Evolutionary conservation across 73 alveolate genomes (phyloP).

Genomic region (Blepharisma stoltei): DNA sequence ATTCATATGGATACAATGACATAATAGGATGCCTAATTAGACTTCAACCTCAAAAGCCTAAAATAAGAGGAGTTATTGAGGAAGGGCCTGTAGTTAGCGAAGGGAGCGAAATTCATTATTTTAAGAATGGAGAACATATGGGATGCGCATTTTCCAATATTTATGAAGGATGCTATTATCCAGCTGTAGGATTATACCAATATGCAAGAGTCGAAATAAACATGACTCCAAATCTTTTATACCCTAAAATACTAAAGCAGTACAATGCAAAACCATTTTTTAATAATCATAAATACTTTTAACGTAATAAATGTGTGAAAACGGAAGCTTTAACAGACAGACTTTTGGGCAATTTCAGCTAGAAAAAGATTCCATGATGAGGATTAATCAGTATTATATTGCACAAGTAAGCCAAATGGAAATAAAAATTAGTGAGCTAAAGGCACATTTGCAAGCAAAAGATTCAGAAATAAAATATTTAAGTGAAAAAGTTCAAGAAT

Average conservation of each 20-base stretch:
- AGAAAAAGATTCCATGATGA: not conserved
- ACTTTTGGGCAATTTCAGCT: no score
- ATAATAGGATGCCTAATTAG: conserved; percentile 23
- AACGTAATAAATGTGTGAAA: no score
- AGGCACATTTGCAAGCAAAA: conserved; percentile 24
- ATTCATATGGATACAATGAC: not conserved
- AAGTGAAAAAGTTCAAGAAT: not conserved
- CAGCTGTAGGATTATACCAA: conserved; percentile 31
- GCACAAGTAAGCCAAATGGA: conserved; percentile 34
- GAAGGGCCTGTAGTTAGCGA: conserved; percentile 11
- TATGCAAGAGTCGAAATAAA: conserved; percentile 32
- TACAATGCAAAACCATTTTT: conserved; percentile 29
- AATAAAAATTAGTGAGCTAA: conserved; percentile 27
- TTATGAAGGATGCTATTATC: conserved; percentile 31
- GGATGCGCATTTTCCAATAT: conserved; percentile 26
- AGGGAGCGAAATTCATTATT: conserved; percentile 27
- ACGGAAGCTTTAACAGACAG: no score
- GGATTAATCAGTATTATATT: conserved; percentile 13
- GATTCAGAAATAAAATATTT: conserved; percentile 11
- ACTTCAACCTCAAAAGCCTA: conserved; percentile 28
- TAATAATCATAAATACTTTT: no score
- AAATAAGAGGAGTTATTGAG: conserved; percentile 5
- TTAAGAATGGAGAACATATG: conserved; percentile 22
- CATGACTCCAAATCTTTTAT: not conserved
- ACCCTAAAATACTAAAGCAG: conserved; percentile 1